Base-by-base conservation (phyloP, 345 rosid genomes). In the Durio zibethinus region DNA sequence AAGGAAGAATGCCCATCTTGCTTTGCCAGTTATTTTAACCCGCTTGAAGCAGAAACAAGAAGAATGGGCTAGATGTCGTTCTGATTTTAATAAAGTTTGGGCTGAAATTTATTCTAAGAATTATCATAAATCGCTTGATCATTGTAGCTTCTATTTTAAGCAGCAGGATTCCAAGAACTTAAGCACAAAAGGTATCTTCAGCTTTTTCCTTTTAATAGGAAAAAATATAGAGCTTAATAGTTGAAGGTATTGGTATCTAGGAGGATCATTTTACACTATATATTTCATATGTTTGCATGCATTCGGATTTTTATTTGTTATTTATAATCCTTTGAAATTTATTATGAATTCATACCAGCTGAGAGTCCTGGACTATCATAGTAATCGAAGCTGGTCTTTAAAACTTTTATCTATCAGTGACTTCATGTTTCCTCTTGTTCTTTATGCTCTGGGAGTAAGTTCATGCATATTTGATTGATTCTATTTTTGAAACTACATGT, bases 11-110 rank as follows among this genome's bases (percentile, higher is more conserved):
- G 86, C 91, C 1, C 84, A 89, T 80, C 92, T 89, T 84, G 97
- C 94, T 85, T 83, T 93, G 84, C 98, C 99, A 0, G 94, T 96
- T 59, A 86, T 96, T 84, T 85, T 96, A 82, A 96, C 93, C 45
- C 98, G 99, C 68, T 82, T 96, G 87, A 93, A 96, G 86, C 98
- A 96, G 86, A 96, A 93, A 84, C 97, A 92, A 88, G 98, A 93
- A 80, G 98, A 96, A 80, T 96, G 98, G 98, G 87, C 90, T 59
- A 92, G 84, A 81, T 96, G 99, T 81, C 99, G 94, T 74, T 72
- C 93, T 74, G 99, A 96, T 79, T 96, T 93, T 79, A 93, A 91
- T 85, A 93, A 96, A 88, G 98, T 96, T 72, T 96, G 99, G 99
- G 93, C 98, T 73, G 98, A 96, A 77, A 91, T 96, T 73, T 93